Conservation (phyloP, 306 rosid genomes). For the Carpinus viminea region DNA sequence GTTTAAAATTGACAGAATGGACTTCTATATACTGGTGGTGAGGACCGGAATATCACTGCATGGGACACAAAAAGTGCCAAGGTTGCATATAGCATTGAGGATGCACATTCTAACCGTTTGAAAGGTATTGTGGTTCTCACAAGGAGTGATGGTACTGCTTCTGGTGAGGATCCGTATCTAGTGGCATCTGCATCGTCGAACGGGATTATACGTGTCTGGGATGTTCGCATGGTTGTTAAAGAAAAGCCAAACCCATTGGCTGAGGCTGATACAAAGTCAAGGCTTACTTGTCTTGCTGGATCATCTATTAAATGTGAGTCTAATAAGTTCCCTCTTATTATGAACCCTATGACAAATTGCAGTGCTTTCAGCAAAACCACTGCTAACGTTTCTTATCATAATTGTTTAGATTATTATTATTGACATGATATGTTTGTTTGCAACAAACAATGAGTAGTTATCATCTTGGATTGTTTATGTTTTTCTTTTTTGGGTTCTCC, state of each 20-base stretch:
- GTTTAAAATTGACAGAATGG: slow-evolving; percentile 55
- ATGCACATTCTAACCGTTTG: slow-evolving; percentile 74
- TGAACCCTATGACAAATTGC: not conserved
- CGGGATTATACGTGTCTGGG: slow-evolving; percentile 87
- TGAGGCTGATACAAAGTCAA: slow-evolving; percentile 73
- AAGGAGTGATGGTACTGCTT: slow-evolving; percentile 39
- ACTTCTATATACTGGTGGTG: slow-evolving; percentile 80
- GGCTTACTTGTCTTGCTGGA: slow-evolving; percentile 92
- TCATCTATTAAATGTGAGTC: slow-evolving; percentile 70
- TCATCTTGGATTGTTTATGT: not conserved
- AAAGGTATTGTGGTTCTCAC: slow-evolving; percentile 76
- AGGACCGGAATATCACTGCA: slow-evolving; percentile 66
- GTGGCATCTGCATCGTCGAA: slow-evolving; percentile 89
- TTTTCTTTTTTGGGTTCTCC: not conserved
- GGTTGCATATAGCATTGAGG: slow-evolving; percentile 69
- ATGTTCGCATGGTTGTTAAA: slow-evolving; percentile 72
- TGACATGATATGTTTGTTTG: not conserved
- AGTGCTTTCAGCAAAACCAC: not conserved
- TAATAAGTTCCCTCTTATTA: not conserved
- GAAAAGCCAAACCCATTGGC: slow-evolving; percentile 74
- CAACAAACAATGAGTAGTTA: not conserved
- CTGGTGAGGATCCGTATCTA: slow-evolving; percentile 63
- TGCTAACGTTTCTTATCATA: not conserved
- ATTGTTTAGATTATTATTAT: not conserved
- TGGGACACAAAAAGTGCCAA: slow-evolving; percentile 87